phyloP scores from a whole-genome alignment of 371 early-diverging fungal species.

The Vairimorpha necatrix region DNA sequence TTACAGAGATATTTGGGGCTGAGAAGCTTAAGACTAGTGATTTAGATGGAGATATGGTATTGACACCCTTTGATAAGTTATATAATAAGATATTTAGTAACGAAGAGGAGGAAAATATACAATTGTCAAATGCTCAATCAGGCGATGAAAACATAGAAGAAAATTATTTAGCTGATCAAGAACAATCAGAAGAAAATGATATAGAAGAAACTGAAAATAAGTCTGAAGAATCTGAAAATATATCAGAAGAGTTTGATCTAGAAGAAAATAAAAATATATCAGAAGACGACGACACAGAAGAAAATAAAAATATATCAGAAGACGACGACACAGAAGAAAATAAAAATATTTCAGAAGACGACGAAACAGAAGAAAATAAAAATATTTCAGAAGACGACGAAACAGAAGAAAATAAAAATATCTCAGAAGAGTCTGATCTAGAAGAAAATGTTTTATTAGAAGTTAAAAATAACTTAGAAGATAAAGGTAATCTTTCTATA shows the following conservation, averaged over 20 bases:
- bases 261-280: neutral
- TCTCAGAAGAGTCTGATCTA: neutral
- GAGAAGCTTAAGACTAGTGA: neutral
- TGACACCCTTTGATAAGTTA: neutral
- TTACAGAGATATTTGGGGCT: neutral
- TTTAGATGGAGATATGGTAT: neutral
- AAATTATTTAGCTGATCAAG: neutral
- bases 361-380: neutral
- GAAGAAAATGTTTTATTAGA: no score
- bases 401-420: neutral
- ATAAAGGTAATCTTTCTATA: neutral
- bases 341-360: neutral
- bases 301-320: no score
- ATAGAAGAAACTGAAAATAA: neutral
- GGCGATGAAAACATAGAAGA: no score
- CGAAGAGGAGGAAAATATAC: neutral
- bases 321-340: no score
- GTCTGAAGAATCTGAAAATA: neutral
- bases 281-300: neutral
- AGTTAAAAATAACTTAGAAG: no score
- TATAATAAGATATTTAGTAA: neutral
- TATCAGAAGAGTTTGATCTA: neutral
- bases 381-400: neutral
- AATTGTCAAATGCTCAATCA: no score
- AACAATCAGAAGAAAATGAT: neutral